Conservation (phyloP, 1,284 basidiomycete species). For the Cutaneotrichosporon spelunceum region DNA sequence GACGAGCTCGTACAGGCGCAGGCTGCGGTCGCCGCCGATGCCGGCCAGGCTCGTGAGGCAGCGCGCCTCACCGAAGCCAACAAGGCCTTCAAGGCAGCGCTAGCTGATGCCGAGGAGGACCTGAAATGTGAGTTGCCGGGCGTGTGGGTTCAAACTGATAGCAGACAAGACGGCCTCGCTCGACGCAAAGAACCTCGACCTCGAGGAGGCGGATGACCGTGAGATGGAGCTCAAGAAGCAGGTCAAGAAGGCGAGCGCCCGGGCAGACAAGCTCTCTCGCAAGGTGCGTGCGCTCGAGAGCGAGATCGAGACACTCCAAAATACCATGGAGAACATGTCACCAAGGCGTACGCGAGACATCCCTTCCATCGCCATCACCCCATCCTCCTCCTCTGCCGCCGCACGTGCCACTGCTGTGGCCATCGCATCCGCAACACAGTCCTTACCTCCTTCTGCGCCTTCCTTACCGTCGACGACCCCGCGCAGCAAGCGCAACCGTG, state of each 20-base stretch:
- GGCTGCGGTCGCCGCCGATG: not conserved
- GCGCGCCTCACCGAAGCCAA: constrained; percentile 32
- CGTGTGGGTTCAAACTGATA: not conserved
- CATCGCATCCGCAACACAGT: not conserved
- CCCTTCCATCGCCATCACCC: not conserved
- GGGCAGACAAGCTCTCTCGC: constrained; percentile 19
- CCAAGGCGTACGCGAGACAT: not conserved
- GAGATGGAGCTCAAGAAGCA: constrained; percentile 22
- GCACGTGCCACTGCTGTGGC: not conserved
- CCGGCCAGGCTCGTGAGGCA: constrained; percentile 9
- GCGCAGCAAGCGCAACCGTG: constrained; percentile 18
- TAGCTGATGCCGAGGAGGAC: constrained; percentile 22
- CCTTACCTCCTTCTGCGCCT: not conserved
- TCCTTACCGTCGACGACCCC: constrained; percentile 1
- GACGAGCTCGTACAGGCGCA: constrained; percentile 11
- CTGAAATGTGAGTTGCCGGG: constrained; percentile 6
- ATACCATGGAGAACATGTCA: constrained; percentile 10
- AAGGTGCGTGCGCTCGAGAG: constrained; percentile 12
- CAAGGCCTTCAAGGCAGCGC: constrained; percentile 26
- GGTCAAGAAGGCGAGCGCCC: constrained; percentile 11
- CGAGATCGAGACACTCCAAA: constrained; percentile 18
- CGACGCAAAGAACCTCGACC: constrained; percentile 21
- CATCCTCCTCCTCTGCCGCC: not conserved
- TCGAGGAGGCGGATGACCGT: constrained; percentile 28
- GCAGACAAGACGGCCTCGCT: constrained; percentile 3